Evolutionary conservation across 176 grass and related monocot genomes (phyloP).

Genomic region (Oryza rufipogon): DNA sequence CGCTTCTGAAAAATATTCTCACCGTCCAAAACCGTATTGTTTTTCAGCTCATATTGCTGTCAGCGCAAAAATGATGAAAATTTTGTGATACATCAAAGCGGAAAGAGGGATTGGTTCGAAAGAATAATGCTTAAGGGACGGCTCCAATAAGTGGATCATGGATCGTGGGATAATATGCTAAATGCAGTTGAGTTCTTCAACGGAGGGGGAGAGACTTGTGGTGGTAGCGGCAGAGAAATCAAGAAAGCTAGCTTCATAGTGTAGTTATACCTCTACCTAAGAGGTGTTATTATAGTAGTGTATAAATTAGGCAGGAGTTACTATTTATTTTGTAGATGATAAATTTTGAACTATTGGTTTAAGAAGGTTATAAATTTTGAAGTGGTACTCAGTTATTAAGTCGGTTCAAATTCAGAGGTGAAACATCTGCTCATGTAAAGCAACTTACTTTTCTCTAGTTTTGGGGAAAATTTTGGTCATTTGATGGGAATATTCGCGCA

Average conservation of each 20-base stretch:
- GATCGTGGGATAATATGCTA: conserved; percentile 11
- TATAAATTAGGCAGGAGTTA: not conserved
- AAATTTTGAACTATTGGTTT: conserved; percentile 2
- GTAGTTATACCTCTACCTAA: not conserved
- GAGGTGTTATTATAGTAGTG: not conserved
- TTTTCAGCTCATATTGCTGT: conserved; percentile 95
- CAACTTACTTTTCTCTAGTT: not conserved
- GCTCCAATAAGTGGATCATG: conserved; percentile 19
- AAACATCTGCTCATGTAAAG: conserved; percentile 29
- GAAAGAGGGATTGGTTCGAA: conserved; percentile 28
- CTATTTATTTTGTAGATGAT: conserved; percentile 28
- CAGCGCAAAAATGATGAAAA: conserved; percentile 56
- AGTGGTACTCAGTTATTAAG: not conserved
- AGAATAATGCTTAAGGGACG: conserved; percentile 10
- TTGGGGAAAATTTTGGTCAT: not conserved
- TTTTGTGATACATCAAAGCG: conserved; percentile 38
- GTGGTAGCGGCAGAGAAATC: conserved; percentile 7
- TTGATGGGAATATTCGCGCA: not conserved
- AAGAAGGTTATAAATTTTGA: conserved; percentile 17
- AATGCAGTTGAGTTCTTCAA: conserved; percentile 17
- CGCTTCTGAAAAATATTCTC: not conserved
- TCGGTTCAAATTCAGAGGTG: not conserved
- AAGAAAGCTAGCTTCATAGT: conserved; percentile 35
- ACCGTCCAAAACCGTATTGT: not conserved
- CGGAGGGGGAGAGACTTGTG: conserved; percentile 4